These are phyloP conservation scores for Candida succiphila DNA, from an alignment of 805 yeast genomes.

Conservation along the genomic window DNA sequence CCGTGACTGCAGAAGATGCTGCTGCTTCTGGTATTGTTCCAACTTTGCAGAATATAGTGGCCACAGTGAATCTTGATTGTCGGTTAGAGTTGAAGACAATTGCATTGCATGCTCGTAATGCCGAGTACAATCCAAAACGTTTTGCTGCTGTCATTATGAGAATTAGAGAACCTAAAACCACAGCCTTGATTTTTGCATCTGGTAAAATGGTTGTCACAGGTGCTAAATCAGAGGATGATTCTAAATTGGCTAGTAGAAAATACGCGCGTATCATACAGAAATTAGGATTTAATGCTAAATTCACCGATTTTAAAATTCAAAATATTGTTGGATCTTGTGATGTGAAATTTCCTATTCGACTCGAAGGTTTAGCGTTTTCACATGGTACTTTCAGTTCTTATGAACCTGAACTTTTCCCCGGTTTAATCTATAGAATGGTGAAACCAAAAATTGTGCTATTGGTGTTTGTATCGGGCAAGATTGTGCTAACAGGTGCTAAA, in stretches of 20 bases:
- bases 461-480: constrained; percentile 94
- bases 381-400: constrained; percentile 98
- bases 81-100: constrained; percentile 93
- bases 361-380: constrained; percentile 94
- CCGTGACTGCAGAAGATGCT: constrained; percentile 38
- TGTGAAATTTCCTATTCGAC: constrained; percentile 93
- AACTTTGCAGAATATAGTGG: constrained; percentile 90
- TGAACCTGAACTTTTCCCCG: constrained; percentile 97
- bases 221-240: constrained; percentile 97
- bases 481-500: constrained; percentile 96
- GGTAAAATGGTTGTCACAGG: constrained; percentile 99
- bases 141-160: constrained; percentile 99
- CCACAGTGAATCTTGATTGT: constrained; percentile 95
- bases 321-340: constrained; percentile 98
- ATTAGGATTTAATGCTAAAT: constrained; percentile 95
- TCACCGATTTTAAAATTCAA: constrained; percentile 96
- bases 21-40: constrained; percentile 95
- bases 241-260: constrained; percentile 95
- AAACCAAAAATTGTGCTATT: constrained; percentile 94
- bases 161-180: constrained; percentile 96
- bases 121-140: constrained; percentile 97
- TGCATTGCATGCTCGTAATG: constrained; percentile 97
- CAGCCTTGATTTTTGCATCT: constrained; percentile 94
- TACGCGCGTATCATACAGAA: constrained; percentile 97
- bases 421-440: constrained; percentile 98